phyloP scores from a whole-genome alignment of 768 basidiomycete genomes.

The Amylocystis lapponica region DNA sequence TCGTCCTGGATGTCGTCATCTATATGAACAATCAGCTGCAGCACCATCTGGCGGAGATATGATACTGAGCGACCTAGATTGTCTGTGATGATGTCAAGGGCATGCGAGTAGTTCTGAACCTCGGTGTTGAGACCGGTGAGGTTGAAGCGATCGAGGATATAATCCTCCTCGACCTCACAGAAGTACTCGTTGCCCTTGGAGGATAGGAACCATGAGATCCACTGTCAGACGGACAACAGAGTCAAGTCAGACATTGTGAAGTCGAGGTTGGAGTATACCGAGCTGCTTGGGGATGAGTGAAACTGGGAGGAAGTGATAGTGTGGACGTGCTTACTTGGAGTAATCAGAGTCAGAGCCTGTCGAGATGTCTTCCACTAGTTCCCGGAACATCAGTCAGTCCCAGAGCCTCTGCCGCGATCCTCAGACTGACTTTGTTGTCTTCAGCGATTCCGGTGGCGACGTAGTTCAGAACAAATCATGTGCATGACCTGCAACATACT shows the following conservation, averaged over 20 bases:
- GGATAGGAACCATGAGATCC: slow-evolving; percentile 97
- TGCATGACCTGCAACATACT: too few species aligned
- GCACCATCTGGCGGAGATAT: too few species aligned
- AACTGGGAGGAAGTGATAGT: slow-evolving; percentile 9
- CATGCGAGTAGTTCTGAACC: slow-evolving; percentile 90
- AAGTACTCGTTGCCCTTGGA: slow-evolving; percentile 99
- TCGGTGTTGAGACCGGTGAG: slow-evolving; percentile 95
- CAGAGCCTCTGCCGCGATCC: too few species aligned
- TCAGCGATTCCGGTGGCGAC: too few species aligned
- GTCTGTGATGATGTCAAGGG: slow-evolving; percentile 94
- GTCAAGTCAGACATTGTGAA: slow-evolving; percentile 5
- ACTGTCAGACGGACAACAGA: slow-evolving; percentile 39
- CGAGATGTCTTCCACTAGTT: slow-evolving; percentile 76
- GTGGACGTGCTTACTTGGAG: slow-evolving; percentile 83
- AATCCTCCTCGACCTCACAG: slow-evolving; percentile 98
- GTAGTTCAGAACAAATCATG: too few species aligned
- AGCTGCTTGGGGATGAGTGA: slow-evolving; percentile 20
- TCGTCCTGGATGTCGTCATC: slow-evolving; percentile 97
- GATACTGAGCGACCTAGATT: slow-evolving; percentile 77
- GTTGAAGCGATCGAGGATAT: slow-evolving; percentile 97
- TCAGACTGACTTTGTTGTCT: too few species aligned
- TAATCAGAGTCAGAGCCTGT: slow-evolving; percentile 95
- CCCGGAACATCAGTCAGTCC: slow-evolving; percentile 28
- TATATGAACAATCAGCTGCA: too few species aligned
- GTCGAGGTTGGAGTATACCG: slow-evolving; percentile 10